A percentile compares a stretch with the other conserved stretches of the same genome.
These are phyloP conservation scores for Isabelozyma gotoi DNA, from an alignment of 805 yeast genomes.

Conservation along the genomic window DNA sequence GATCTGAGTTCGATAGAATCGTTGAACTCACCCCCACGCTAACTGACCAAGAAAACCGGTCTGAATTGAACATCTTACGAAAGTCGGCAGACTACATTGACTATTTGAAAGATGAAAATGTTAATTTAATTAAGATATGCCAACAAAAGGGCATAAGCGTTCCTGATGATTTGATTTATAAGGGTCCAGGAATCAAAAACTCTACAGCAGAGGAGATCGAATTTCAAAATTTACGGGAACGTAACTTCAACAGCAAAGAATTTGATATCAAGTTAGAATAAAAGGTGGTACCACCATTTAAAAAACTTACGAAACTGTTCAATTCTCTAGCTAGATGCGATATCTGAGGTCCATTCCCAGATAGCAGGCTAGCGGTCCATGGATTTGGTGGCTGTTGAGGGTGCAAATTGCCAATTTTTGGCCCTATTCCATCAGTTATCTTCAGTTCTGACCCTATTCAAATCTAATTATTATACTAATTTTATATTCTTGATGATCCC, in stretches of 20 bases:
- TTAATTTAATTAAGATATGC: slow-evolving; percentile 41
- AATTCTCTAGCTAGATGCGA: not conserved
- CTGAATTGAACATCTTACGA: slow-evolving; percentile 73
- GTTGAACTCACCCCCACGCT: slow-evolving; percentile 76
- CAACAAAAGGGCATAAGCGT: slow-evolving; percentile 38
- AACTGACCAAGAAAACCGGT: slow-evolving; percentile 66
- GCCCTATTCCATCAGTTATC: no score
- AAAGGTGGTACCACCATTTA: not conserved
- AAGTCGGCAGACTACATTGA: slow-evolving; percentile 60
- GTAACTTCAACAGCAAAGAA: not conserved
- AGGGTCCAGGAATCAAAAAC: slow-evolving; percentile 20
- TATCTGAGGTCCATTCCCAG: no score
- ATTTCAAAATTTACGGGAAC: not conserved
- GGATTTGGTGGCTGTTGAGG: no score
- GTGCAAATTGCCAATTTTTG: no score
- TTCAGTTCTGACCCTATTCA: no score
- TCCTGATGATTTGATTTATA: slow-evolving; percentile 38
- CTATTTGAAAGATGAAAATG: slow-evolving; percentile 50
- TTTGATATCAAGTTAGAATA: not conserved
- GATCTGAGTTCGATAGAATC: slow-evolving; percentile 76
- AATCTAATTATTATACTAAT: not conserved
- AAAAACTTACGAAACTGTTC: not conserved
- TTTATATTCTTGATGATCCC: not conserved
- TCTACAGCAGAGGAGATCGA: not conserved
- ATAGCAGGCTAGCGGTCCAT: no score